phyloP scores from a whole-genome alignment of 495 filamentous ascomycete genomes.

The Tuber brumale region DNA sequence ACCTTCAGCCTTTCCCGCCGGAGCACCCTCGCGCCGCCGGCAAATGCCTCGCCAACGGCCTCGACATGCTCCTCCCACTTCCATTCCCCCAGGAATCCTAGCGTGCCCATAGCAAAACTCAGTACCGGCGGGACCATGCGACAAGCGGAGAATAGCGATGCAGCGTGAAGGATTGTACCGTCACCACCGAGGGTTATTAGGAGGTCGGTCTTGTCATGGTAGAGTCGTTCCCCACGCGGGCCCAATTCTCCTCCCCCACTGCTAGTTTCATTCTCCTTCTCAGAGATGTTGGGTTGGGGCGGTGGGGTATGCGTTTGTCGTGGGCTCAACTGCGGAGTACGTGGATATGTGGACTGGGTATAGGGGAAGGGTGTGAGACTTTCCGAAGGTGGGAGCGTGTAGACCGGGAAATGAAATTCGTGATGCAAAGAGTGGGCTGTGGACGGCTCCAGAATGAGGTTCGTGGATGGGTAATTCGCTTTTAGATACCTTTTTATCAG shows the following conservation, averaged over 20 bases:
- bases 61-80: conserved; percentile 84
- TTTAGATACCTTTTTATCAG: conserved; percentile 58
- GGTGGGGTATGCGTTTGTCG: conserved; percentile 2
- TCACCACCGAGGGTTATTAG: conserved; percentile 87
- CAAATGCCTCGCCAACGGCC: conserved; percentile 79
- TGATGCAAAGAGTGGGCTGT: conserved; percentile 67
- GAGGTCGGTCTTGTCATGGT: conserved; percentile 72
- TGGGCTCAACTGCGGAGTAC: conserved; percentile 28
- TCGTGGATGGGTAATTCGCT: conserved; percentile 68
- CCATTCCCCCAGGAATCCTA: conserved; percentile 95
- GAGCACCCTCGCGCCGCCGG: conserved; percentile 49
- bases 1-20: conserved; percentile 81
- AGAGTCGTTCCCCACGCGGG: conserved; percentile 40
- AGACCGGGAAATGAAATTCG: conserved; percentile 70
- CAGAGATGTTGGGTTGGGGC: not conserved
- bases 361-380: conserved; percentile 45
- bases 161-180: conserved; percentile 87
- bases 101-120: conserved; percentile 90
- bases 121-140: conserved; percentile 81
- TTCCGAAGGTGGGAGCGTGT: conserved; percentile 48
- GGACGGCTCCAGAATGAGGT: conserved; percentile 73
- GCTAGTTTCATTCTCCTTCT: not conserved
- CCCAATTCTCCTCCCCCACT: not conserved
- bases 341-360: conserved; percentile 37
- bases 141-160: conserved; percentile 81